Evolutionary conservation across 1,139 yeast species (phyloP).

Genomic region (Yamadazyma atmosphaerica): DNA sequence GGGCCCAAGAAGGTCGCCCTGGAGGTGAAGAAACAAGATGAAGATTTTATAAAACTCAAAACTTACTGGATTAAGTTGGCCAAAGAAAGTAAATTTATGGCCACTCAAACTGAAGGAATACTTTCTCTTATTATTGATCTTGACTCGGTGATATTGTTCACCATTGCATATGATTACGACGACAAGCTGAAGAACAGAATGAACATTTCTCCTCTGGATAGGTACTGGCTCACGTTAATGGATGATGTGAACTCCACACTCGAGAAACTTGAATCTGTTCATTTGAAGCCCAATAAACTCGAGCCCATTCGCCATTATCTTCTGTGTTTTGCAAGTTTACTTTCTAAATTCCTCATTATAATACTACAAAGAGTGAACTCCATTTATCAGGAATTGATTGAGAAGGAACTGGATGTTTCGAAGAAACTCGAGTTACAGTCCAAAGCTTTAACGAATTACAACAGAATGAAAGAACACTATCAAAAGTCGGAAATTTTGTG

Average conservation of each 20-base stretch:
- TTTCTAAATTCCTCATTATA: constrained; percentile 25
- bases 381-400: constrained; percentile 22
- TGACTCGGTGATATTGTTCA: constrained; percentile 32
- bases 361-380: constrained; percentile 30
- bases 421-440: constrained; percentile 31
- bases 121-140: constrained; percentile 28
- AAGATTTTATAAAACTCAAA: constrained; percentile 18
- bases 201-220: constrained; percentile 31
- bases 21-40: no score
- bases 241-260: constrained; percentile 28
- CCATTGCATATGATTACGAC: constrained; percentile 36
- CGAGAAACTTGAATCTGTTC: constrained; percentile 19
- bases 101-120: constrained; percentile 25
- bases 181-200: constrained; percentile 30
- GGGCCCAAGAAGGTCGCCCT: no score
- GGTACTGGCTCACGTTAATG: constrained; percentile 35
- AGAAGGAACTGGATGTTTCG: constrained; percentile 20
- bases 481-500: constrained; percentile 10
- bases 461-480: constrained; percentile 7
- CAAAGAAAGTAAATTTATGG: constrained; percentile 24
- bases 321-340: constrained; percentile 29
- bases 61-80: constrained; percentile 33
- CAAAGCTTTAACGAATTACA: constrained; percentile 24
- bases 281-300: constrained; percentile 17
- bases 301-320: constrained; percentile 22